phyloP scores from a whole-genome alignment of 495 filamentous ascomycete genomes.

The Hyphodiscus hymeniophilus region DNA sequence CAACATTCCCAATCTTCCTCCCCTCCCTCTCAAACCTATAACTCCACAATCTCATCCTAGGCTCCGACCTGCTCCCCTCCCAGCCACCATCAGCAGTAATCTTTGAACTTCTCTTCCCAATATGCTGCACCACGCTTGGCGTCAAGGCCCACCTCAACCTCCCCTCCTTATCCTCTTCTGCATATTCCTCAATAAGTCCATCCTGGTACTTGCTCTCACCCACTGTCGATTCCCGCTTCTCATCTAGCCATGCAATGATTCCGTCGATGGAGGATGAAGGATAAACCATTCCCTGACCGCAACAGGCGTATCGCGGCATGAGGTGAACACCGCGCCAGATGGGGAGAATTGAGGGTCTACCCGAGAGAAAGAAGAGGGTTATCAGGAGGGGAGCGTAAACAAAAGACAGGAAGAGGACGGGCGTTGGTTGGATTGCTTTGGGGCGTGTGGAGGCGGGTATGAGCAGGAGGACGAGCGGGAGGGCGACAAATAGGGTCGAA shows the following conservation, averaged over 20 bases:
- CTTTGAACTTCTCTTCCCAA: background rate
- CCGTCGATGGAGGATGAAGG: background rate
- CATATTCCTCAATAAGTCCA: background rate
- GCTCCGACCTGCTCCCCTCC: too few relatives aligned
- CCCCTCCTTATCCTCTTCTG: background rate
- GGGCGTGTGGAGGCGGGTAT: background rate
- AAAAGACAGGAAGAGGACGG: background rate
- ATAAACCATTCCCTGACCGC: background rate
- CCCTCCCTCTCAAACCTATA: background rate
- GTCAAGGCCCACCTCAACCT: background rate
- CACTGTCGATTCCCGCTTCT: background rate
- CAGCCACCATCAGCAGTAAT: background rate
- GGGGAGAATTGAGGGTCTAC: background rate
- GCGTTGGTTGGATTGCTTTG: background rate
- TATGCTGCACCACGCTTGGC: background rate
- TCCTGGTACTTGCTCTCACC: too few relatives aligned
- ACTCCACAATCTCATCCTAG: background rate
- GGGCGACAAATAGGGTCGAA: background rate
- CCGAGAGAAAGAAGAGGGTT: background rate
- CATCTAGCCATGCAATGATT: background rate
- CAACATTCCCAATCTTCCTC: too few relatives aligned
- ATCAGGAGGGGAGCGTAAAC: background rate
- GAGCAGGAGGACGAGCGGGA: background rate
- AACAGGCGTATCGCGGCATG: background rate
- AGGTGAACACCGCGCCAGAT: background rate